phyloP scores from a whole-genome alignment of 805 yeast species.

The Nakazawaea populi region DNA sequence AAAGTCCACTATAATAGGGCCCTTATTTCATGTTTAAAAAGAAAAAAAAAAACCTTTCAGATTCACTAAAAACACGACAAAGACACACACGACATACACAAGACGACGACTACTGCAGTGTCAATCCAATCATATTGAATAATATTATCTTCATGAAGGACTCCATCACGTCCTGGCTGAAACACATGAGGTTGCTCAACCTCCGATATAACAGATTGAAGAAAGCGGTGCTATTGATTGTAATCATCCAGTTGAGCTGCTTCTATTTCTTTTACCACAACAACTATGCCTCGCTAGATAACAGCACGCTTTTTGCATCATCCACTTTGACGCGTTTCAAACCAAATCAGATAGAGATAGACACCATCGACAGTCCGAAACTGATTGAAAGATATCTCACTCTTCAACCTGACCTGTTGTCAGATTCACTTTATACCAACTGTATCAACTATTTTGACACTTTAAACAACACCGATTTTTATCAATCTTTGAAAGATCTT shows the following conservation, averaged over 20 bases:
- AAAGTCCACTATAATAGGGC: no score
- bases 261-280: background rate
- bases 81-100: no score
- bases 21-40: background rate
- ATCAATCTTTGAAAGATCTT: background rate
- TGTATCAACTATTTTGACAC: constrained; percentile 2
- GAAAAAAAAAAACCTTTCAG: no score
- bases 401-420: constrained; percentile 3
- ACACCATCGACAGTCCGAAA: background rate
- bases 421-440: constrained; percentile 1
- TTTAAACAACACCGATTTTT: constrained; percentile 2
- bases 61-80: no score
- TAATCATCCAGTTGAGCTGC: background rate
- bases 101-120: no score
- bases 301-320: background rate
- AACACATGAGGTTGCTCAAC: background rate
- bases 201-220: background rate
- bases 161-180: background rate
- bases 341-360: background rate
- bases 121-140: background rate
- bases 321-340: constrained; percentile 1
- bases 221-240: background rate
- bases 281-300: background rate
- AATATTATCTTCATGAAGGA: background rate
- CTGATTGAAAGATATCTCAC: background rate